Percentiles rank a stretch among this genome's conserved stretches.
Evolutionary conservation across 495 filamentous ascomycete genomes (phyloP).

Genomic region (Neurospora sp.): DNA sequence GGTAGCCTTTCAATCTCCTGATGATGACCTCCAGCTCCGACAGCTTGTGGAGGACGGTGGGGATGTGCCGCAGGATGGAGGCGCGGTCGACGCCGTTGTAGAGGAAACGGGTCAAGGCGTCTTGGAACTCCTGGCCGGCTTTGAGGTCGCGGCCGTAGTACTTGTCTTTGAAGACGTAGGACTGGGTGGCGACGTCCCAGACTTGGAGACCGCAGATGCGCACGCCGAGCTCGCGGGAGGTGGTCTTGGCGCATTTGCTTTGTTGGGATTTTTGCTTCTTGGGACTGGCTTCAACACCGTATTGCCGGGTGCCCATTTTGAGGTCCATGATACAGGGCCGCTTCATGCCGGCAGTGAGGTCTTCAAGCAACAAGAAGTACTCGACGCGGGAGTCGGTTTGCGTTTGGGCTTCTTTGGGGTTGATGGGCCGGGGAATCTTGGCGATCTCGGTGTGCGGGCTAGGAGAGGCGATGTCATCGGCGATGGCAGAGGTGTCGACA

Average conservation of each 20-base stretch:
- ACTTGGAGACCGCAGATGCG: slow-evolving; percentile 92
- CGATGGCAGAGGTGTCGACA: background rate
- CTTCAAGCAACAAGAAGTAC: slow-evolving; percentile 91
- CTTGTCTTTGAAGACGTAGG: slow-evolving; percentile 89
- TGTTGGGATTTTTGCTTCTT: slow-evolving; percentile 91
- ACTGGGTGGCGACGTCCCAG: slow-evolving; percentile 76
- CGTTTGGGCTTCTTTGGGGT: slow-evolving; percentile 73
- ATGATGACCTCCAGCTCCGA: slow-evolving; percentile 75
- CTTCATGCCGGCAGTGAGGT: slow-evolving; percentile 93
- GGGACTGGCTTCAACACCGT: slow-evolving; percentile 84
- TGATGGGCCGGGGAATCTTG: slow-evolving; percentile 40
- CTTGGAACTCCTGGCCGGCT: slow-evolving; percentile 81
- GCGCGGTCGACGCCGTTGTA: slow-evolving; percentile 77
- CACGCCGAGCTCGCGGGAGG: slow-evolving; percentile 83
- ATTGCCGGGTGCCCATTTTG: slow-evolving; percentile 99
- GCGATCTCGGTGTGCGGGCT: slow-evolving; percentile 17
- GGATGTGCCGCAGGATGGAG: slow-evolving; percentile 75
- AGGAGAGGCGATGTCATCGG: background rate
- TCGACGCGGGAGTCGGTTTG: slow-evolving; percentile 57
- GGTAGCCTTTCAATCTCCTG: slow-evolving; percentile 65
- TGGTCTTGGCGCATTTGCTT: slow-evolving; percentile 84
- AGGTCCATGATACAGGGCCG: slow-evolving; percentile 92
- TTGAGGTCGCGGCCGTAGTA: slow-evolving; percentile 89
- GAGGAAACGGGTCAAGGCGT: slow-evolving; percentile 78
- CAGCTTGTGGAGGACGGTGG: slow-evolving; percentile 74